Conservation (phyloP, 2,329 filamentous ascomycete species). For the Cercospora canescens region DNA sequence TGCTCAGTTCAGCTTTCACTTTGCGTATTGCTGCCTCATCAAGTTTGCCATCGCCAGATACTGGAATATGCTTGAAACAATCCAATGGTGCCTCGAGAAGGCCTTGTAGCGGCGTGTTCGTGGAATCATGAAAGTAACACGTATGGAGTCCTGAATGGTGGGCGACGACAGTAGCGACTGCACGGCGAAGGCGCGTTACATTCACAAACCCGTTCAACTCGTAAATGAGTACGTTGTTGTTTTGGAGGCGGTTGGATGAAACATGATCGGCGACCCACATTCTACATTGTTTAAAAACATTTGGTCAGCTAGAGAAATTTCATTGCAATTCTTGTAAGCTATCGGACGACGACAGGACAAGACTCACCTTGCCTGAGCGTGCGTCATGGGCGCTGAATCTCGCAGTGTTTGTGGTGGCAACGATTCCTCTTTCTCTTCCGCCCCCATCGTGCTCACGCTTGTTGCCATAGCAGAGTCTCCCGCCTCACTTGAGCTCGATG, state of each 20-base stretch:
- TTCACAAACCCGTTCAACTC: constrained; percentile 16
- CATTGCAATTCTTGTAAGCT: background rate
- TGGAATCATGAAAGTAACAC: constrained; percentile 20
- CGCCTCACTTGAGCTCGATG: constrained; percentile 10
- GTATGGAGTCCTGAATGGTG: constrained; percentile 21
- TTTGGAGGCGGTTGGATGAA: constrained; percentile 14
- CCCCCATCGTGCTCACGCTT: constrained; percentile 14
- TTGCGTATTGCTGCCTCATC: background rate
- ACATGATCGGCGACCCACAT: constrained; percentile 21
- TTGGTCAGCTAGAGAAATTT: constrained; percentile 7
- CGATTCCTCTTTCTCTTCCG: background rate
- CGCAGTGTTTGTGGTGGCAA: constrained; percentile 6
- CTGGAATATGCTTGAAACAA: constrained; percentile 15
- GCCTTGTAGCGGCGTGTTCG: constrained; percentile 18
- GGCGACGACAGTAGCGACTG: constrained; percentile 11
- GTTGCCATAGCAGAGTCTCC: constrained; percentile 10
- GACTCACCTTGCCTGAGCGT: constrained; percentile 25
- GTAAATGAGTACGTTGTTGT: constrained; percentile 20
- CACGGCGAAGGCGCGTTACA: constrained; percentile 18
- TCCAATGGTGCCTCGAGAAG: constrained; percentile 15
- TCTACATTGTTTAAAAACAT: constrained; percentile 7
- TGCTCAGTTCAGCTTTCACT: constrained; percentile 7
- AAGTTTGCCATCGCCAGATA: background rate
- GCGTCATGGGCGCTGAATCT: constrained; percentile 20
- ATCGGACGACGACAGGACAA: constrained; percentile 13